Percentiles rank a stretch among this genome's conserved stretches.
Conservation (phyloP, 257 asterid genomes). For the Solanum pimpinellifolium region DNA sequence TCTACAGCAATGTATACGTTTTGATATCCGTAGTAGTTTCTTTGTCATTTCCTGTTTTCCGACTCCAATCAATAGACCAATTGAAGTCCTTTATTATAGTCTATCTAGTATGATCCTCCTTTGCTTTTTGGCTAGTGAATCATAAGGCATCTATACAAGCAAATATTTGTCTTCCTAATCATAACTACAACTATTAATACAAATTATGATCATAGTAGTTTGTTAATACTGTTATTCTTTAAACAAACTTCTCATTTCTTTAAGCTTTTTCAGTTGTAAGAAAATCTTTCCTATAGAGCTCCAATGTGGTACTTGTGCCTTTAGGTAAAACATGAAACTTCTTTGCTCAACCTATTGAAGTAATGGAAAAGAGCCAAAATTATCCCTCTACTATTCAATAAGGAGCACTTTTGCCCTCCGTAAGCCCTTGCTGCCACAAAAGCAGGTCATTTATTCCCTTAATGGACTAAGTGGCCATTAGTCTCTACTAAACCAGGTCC, state of each 20-base stretch:
- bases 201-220: background rate
- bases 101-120: background rate
- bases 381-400: background rate
- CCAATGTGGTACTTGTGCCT: background rate
- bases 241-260: background rate
- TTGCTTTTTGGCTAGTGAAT: background rate
- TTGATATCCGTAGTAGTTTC: background rate
- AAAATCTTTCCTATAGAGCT: background rate
- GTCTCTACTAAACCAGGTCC: background rate
- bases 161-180: background rate
- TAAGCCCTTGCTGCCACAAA: background rate
- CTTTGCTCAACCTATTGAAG: background rate
- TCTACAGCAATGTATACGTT: background rate
- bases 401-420: background rate
- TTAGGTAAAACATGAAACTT: background rate
- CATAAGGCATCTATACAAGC: background rate
- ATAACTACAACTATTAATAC: background rate
- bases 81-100: background rate
- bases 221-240: background rate
- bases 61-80: background rate
- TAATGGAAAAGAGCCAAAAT: background rate
- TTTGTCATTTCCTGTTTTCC: background rate
- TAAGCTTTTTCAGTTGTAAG: background rate
- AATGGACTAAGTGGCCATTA: background rate
- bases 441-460: background rate